phyloP scores from a whole-genome alignment of 2,329 filamentous ascomycete species.

The Sphaceloma murrayae region DNA sequence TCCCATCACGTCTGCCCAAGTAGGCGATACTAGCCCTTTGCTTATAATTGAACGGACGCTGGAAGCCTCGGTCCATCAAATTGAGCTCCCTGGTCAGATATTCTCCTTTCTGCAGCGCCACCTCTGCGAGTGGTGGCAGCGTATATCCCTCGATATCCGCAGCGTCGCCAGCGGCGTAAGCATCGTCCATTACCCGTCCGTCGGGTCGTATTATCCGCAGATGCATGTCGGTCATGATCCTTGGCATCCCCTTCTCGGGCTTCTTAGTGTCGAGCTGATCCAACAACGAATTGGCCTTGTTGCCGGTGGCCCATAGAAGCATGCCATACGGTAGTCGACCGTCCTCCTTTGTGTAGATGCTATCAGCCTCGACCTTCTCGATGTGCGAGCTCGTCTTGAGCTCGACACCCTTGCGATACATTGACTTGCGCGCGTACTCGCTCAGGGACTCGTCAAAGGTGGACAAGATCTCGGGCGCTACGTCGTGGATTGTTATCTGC shows the following conservation, averaged over 20 bases:
- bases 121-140: conserved; percentile 31
- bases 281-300: conserved; percentile 28
- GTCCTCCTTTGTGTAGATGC: conserved; percentile 30
- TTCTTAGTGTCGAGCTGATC: conserved; percentile 30
- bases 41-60: conserved; percentile 31
- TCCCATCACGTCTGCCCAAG: conserved; percentile 35
- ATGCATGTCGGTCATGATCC: conserved; percentile 30
- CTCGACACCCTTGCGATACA: conserved; percentile 31
- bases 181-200: conserved; percentile 23
- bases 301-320: conserved; percentile 34
- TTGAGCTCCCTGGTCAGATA: conserved; percentile 29
- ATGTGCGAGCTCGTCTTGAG: conserved; percentile 34
- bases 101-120: conserved; percentile 33
- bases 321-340: conserved; percentile 31
- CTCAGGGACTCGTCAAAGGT: conserved; percentile 35
- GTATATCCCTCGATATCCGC: conserved; percentile 32
- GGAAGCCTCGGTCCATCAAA: conserved; percentile 16
- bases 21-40: conserved; percentile 34
- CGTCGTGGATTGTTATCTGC: conserved; percentile 37
- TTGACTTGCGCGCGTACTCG: conserved; percentile 34
- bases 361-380: conserved; percentile 29
- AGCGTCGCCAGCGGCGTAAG: conserved; percentile 32
- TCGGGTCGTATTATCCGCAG: conserved; percentile 26
- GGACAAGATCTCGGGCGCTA: conserved; percentile 34
- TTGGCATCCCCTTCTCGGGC: conserved; percentile 27